Base-by-base conservation (phyloP, 139 green algal genomes). In the Chlorokybus atmophyticus region DNA sequence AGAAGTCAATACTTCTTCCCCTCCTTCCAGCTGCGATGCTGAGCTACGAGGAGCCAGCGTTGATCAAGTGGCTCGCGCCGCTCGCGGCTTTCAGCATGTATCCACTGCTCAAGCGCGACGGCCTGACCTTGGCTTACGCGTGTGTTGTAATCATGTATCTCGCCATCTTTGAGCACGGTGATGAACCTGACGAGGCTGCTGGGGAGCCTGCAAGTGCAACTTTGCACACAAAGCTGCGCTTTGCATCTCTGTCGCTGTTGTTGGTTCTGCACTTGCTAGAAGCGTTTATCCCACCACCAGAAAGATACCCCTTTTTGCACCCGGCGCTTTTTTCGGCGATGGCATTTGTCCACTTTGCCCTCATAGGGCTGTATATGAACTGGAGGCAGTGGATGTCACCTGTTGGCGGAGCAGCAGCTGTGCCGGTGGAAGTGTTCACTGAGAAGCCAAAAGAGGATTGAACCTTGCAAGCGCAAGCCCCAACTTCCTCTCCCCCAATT, bases 1-100 rank as follows among this genome's bases (percentile, higher is more conserved):
- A 98, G 30, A 98, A 98, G 70, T 94, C 83, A 0, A 86, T 96
- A 39, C 63, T 98, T 41, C 66, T 98, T 52, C 80, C 88, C 5
- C 75, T 94, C 35, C 56, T 97, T 49, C 90, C 90, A 0, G 50
- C 88, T 21, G 78, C 71, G 0, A 32, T 89, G 57, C 69, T 94
- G 31, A 77, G 65, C 0, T 32, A 57, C 0, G 40, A 74, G 1
- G 50, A 86, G 52, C 74, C 84, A 0, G 21, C 25, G 6, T 32
- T 85, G n/a, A 70, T 77, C 1, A 28, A 55, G 5, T 88, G 66
- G 72, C 24, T 83, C 17, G 73, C 80, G 0, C 4, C 78, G 0
- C 28, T 90, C 10, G 79, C 75, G 0, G 21, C 48, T 8, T 78
- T 95, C 59, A 88, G 74, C 64, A 94, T 97, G 85, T 88, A 67